Evolutionary conservation across 1,139 yeast species (phyloP).

Genomic region (Hyphopichia khmerensis): DNA sequence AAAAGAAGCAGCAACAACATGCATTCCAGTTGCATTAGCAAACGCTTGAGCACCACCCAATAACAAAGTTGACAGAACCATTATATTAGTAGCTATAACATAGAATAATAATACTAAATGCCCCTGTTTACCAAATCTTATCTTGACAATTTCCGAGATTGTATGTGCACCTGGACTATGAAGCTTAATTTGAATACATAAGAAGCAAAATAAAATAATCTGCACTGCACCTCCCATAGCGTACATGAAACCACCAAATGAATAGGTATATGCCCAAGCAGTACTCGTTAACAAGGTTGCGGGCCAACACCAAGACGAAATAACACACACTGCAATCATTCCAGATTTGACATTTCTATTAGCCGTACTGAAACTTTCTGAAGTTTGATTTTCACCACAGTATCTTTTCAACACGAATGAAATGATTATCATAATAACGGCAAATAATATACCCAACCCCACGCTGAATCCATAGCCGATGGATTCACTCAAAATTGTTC

Average conservation of each 20-base stretch:
- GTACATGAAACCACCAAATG: constrained; percentile 57
- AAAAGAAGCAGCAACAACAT: constrained; percentile 17
- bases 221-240: constrained; percentile 76
- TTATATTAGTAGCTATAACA: constrained; percentile 14
- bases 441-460: constrained; percentile 42
- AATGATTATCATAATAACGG: constrained; percentile 33
- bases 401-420: constrained; percentile 27
- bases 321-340: constrained; percentile 36
- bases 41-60: constrained; percentile 14
- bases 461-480: constrained; percentile 41
- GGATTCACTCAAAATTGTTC: constrained; percentile 18
- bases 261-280: constrained; percentile 29
- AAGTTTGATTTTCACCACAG: constrained; percentile 35
- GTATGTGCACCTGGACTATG: constrained; percentile 79
- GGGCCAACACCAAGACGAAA: constrained; percentile 43
- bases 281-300: constrained; percentile 36
- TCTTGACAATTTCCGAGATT: constrained; percentile 65
- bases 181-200: constrained; percentile 73
- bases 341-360: constrained; percentile 37
- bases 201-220: constrained; percentile 65
- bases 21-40: constrained; percentile 11
- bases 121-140: constrained; percentile 59
- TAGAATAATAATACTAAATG: constrained; percentile 15
- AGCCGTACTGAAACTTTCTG: constrained; percentile 42
- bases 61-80: constrained; percentile 15